These are phyloP conservation scores for Termitomyces titanicus DNA, from an alignment of 768 basidiomycete genomes.

Conservation along the genomic window DNA sequence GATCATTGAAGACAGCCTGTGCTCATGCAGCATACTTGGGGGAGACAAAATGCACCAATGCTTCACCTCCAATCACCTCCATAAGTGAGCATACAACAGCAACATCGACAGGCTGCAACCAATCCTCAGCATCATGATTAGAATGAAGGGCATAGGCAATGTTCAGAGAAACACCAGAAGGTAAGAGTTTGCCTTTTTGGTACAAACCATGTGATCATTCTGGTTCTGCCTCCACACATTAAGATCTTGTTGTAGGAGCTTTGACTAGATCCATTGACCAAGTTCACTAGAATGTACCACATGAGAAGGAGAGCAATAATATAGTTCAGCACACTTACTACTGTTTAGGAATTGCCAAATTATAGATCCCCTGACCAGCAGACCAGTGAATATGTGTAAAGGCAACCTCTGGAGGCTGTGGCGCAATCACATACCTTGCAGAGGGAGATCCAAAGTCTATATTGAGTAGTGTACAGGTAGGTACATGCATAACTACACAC, in stretches of 20 bases:
- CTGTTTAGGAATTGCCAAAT: slow-evolving; percentile 19
- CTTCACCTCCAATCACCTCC: slow-evolving; percentile 26
- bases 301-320: not conserved
- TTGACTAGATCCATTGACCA: slow-evolving; percentile 27
- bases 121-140: slow-evolving; percentile 22
- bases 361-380: slow-evolving; percentile 17
- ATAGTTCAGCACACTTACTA: slow-evolving; percentile 16
- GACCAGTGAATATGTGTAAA: slow-evolving; percentile 21
- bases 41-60: slow-evolving; percentile 26
- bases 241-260: slow-evolving; percentile 19
- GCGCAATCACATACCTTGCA: no score
- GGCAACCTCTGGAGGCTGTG: no score
- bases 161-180: slow-evolving; percentile 33
- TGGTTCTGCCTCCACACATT: not conserved
- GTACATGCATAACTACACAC: no score
- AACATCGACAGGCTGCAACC: slow-evolving; percentile 15
- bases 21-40: slow-evolving; percentile 19
- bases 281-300: slow-evolving; percentile 4
- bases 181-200: slow-evolving; percentile 28
- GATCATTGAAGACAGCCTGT: not conserved
- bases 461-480: no score
- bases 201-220: slow-evolving; percentile 14
- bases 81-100: slow-evolving; percentile 23
- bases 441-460: no score
- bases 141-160: slow-evolving; percentile 14